These are phyloP conservation scores for Pterulicium gracile DNA, from an alignment of 1,284 basidiomycete species.

Conservation along the genomic window DNA sequence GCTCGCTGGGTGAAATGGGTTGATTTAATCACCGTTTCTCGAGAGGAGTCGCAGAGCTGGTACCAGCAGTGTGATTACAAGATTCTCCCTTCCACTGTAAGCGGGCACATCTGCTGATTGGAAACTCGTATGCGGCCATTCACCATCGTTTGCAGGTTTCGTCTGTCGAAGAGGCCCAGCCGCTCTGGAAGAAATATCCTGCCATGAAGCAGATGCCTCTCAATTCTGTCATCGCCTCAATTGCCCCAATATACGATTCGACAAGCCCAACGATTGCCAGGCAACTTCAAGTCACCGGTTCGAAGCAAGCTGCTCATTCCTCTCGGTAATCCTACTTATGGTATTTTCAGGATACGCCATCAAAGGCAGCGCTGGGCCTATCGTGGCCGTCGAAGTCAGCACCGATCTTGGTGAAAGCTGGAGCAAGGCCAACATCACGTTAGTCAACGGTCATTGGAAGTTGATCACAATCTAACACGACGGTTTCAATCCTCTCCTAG, in stretches of 20 bases:
- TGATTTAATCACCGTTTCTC: slow-evolving; percentile 43
- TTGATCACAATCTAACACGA: too few species aligned
- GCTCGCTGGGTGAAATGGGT: slow-evolving; percentile 78
- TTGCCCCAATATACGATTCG: slow-evolving; percentile 19
- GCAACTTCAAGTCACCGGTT: background rate
- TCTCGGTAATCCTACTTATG: slow-evolving; percentile 21
- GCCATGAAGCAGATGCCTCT: slow-evolving; percentile 50
- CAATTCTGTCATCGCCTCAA: slow-evolving; percentile 47
- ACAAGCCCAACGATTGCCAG: slow-evolving; percentile 7
- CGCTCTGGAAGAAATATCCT: slow-evolving; percentile 33
- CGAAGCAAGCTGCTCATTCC: background rate
- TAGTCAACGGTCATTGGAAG: background rate
- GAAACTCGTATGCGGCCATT: slow-evolving; percentile 1
- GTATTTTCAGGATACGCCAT: slow-evolving; percentile 53
- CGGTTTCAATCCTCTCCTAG: slow-evolving; percentile 1
- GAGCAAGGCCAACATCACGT: slow-evolving; percentile 36
- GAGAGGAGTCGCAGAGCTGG: slow-evolving; percentile 48
- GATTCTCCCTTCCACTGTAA: slow-evolving; percentile 45
- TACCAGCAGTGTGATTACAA: slow-evolving; percentile 64
- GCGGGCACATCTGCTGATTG: slow-evolving; percentile 11
- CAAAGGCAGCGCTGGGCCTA: slow-evolving; percentile 31
- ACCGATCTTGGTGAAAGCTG: slow-evolving; percentile 41
- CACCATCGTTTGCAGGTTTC: slow-evolving; percentile 26
- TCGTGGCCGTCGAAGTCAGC: slow-evolving; percentile 40
- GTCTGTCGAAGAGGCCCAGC: slow-evolving; percentile 28